phyloP scores from a whole-genome alignment of 2,329 filamentous ascomycete genomes.

The Chlorencoelia australis region DNA sequence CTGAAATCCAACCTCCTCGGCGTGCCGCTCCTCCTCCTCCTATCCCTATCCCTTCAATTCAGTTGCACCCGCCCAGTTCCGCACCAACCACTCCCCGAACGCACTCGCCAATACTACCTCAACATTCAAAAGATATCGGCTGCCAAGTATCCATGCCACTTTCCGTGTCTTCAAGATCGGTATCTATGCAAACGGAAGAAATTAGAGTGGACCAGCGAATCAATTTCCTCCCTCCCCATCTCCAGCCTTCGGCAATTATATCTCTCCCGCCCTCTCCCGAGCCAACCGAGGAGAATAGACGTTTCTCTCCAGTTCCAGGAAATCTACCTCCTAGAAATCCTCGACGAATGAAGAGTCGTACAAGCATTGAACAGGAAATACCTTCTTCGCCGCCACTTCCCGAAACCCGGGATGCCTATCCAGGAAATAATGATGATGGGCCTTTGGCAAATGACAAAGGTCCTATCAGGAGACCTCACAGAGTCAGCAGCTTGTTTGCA shows the following conservation, averaged over 20 bases:
- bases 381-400: slow-evolving; percentile 38
- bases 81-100: slow-evolving; percentile 70
- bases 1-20: slow-evolving; percentile 24
- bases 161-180: slow-evolving; percentile 30
- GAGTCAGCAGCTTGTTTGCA: slow-evolving; percentile 77
- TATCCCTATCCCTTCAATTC: slow-evolving; percentile 66
- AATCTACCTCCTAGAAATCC: slow-evolving; percentile 51
- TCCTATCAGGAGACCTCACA: slow-evolving; percentile 54
- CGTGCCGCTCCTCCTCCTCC: slow-evolving; percentile 23
- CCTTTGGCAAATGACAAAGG: slow-evolving; percentile 49
- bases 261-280: slow-evolving; percentile 49
- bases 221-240: slow-evolving; percentile 62
- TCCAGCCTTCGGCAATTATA: slow-evolving; percentile 67
- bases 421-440: slow-evolving; percentile 72
- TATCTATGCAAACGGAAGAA: slow-evolving; percentile 73
- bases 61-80: slow-evolving; percentile 80
- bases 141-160: slow-evolving; percentile 62
- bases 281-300: slow-evolving; percentile 22
- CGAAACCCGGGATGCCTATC: slow-evolving; percentile 55
- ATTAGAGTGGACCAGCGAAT: slow-evolving; percentile 75
- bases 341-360: slow-evolving; percentile 39
- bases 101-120: slow-evolving; percentile 65
- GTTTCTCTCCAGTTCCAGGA: slow-evolving; percentile 43
- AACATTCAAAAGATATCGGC: slow-evolving; percentile 70
- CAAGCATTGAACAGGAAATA: slow-evolving; percentile 35